Percentiles rank a stretch among this genome's conserved stretches.
Evolutionary conservation across 2,329 filamentous ascomycete genomes (phyloP).

Genomic region (Beauveria brongniartii): DNA sequence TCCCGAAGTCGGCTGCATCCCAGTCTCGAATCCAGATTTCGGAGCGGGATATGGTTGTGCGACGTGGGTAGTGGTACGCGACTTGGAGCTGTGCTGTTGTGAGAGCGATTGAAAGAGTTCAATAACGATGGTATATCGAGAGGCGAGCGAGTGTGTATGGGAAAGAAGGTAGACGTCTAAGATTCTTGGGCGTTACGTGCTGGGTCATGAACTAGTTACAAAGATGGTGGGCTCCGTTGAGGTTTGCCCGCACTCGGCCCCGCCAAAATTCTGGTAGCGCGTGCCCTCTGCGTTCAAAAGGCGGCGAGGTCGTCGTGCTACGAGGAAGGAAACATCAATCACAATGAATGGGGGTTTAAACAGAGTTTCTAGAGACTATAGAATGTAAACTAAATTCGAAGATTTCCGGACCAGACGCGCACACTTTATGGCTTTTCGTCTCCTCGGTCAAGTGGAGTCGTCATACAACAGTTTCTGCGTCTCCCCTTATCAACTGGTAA

Average conservation of each 20-base stretch:
- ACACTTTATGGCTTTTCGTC: too few relatives aligned
- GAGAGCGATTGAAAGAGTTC: too few relatives aligned
- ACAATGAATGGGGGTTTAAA: too few relatives aligned
- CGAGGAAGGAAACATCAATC: too few relatives aligned
- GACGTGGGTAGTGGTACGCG: neutral
- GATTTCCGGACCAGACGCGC: too few relatives aligned
- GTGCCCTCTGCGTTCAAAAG: neutral
- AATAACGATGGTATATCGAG: neutral
- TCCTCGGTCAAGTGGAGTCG: too few relatives aligned
- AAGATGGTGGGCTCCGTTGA: neutral
- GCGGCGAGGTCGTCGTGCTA: too few relatives aligned
- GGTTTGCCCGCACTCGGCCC: neutral
- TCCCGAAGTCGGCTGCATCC: conserved; percentile 11
- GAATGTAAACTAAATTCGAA: too few relatives aligned
- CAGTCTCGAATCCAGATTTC: neutral
- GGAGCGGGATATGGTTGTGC: neutral
- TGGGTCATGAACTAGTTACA: neutral
- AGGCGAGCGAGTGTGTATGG: neutral
- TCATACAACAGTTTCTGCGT: too few relatives aligned
- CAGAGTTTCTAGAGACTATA: too few relatives aligned
- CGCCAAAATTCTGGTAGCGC: neutral
- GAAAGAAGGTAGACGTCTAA: neutral
- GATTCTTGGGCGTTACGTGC: neutral
- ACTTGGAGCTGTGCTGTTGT: neutral
- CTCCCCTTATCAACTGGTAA: too few relatives aligned